phyloP scores from a whole-genome alignment of 1,284 basidiomycete genomes.

The Inonotus hispidus region DNA sequence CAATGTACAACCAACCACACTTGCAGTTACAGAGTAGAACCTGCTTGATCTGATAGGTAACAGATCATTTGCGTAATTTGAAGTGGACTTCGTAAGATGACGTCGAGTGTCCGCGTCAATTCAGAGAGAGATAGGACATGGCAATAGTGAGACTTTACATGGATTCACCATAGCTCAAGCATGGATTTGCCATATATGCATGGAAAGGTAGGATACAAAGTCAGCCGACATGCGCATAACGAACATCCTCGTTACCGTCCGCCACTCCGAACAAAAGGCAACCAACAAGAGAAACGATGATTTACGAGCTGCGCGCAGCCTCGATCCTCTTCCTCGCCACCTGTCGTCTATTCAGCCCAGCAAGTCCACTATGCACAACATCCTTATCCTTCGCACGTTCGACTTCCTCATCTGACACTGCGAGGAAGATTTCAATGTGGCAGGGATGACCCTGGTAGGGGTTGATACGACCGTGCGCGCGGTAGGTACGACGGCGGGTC shows the following conservation, averaged over 20 bases:
- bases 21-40: no score
- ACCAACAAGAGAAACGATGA: background rate
- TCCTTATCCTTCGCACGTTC: conserved; percentile 87
- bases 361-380: conserved; percentile 41
- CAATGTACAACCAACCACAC: background rate
- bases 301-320: conserved; percentile 47
- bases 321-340: conserved; percentile 79
- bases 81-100: background rate
- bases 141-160: background rate
- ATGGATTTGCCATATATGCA: background rate
- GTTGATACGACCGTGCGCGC: conserved; percentile 95
- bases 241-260: background rate
- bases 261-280: background rate
- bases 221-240: background rate
- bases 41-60: background rate
- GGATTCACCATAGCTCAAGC: background rate
- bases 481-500: conserved; percentile 99
- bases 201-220: background rate
- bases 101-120: no score
- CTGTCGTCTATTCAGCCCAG: conserved; percentile 75
- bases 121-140: no score
- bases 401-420: conserved; percentile 73
- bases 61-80: background rate
- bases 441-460: conserved; percentile 89
- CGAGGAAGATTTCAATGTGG: conserved; percentile 94